Evolutionary conservation across 164 flowering plant species (phyloP), one percentile per base, ranked within the genome.

Genomic region (Macadamia tetraphylla): DNA sequence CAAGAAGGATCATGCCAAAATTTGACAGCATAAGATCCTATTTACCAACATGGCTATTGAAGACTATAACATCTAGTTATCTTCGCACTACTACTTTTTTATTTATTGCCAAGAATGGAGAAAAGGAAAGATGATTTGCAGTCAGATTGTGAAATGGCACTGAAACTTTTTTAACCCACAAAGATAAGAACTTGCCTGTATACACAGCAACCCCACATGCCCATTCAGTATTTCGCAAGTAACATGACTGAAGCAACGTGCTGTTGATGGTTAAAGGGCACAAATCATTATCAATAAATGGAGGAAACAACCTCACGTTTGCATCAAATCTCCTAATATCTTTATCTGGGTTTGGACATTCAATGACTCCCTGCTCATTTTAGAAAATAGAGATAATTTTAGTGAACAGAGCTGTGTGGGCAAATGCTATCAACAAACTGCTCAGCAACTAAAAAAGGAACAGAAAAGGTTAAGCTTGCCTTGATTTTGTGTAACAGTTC

Each of bases 131-230:
- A 23, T 23, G 23, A 23, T 23, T 35, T 35, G 3, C 40, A 35
- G 5, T 35, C 3, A 35, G 3, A 35, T 35, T 35, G 40, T 5
- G 5, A 35, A 35, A 2, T 35, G 40, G 40, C 40, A 35, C 40
- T 35, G 5, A 35, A 35, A 35, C 3, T 35, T 35, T 35, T 35
- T 35, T 44, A 3, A 13, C 23, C 30, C 42, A 48, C 13, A 62
- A 70, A 32, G 70, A 35, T n/a, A 43, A 51, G 62, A 76, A 83
- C 88, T 81, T 79, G 77, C 99, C 99, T 77, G 99, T 92, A 75
- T 94, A 94, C 13, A 90, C 88, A 76, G 99, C 96, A 48, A 90
- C 99, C 71, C 99, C 99, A 82, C 99, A 94, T 63, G 90, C 98
- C 99, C 99, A 94, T 64, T 92, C 98, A 17, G 96, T 90, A 69